phyloP scores from a whole-genome alignment of 148 eudicot species.

The Chenopodium formosanum region DNA sequence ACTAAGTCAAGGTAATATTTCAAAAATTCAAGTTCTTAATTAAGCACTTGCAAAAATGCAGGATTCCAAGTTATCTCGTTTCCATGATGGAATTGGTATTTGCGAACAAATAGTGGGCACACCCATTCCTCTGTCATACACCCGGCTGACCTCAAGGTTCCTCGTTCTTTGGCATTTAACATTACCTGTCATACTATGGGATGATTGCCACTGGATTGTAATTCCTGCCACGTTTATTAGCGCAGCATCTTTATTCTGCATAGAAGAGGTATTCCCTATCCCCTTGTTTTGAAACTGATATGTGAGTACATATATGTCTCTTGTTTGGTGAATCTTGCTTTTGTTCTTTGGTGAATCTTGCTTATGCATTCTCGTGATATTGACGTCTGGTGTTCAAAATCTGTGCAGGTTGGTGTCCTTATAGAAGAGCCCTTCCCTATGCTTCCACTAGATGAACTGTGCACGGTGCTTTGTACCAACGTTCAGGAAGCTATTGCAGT shows the following conservation, averaged over 20 bases:
- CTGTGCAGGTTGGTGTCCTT: constrained; percentile 85
- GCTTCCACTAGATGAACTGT: constrained; percentile 92
- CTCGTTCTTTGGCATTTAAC: constrained; percentile 96
- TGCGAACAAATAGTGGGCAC: constrained; percentile 76
- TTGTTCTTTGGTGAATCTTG: not conserved
- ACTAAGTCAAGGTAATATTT: constrained; percentile 1
- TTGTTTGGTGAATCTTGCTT: not conserved
- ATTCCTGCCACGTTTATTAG: constrained; percentile 94
- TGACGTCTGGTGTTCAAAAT: constrained; percentile 2
- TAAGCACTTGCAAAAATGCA: constrained; percentile 32
- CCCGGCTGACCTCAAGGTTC: constrained; percentile 92
- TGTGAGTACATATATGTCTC: not conserved
- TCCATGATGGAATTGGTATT: constrained; percentile 89
- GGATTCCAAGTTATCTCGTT: constrained; percentile 80
- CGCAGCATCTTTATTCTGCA: constrained; percentile 93
- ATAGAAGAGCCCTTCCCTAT: constrained; percentile 95
- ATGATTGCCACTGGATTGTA: constrained; percentile 97
- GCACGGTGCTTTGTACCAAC: constrained; percentile 45
- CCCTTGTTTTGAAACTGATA: not conserved
- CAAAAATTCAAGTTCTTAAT: not conserved
- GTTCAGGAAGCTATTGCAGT: constrained; percentile 54
- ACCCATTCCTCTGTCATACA: constrained; percentile 97
- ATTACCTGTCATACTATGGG: constrained; percentile 93
- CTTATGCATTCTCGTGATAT: not conserved
- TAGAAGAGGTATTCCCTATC: constrained; percentile 68